Evolutionary conservation across 1,139 yeast genomes (phyloP), one percentile per base, ranked within the genome.

Genomic region (Eremothecium sinecaudum): DNA sequence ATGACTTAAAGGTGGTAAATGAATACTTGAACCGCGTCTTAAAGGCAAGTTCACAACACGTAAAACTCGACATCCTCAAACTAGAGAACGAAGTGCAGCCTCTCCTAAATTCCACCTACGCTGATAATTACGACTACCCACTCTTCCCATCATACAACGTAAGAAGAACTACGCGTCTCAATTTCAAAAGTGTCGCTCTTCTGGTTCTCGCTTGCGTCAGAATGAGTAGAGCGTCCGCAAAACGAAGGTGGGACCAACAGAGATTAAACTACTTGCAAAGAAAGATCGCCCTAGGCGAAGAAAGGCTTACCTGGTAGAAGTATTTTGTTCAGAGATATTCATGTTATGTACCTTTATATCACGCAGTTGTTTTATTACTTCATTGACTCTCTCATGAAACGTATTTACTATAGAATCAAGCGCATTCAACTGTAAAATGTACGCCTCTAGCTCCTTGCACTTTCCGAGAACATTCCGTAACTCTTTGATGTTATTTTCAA

Each of bases 381-480:
- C 32, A 12, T 36, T 39, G 17, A 55, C 19, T 40, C 64, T 32
- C 38, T 50, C 40, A 37, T 53, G 34, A 45, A 59, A 49, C n/a
- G 47, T 37, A 14, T 41, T 46, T 2, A 50, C 44, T 9, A 53
- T 55, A 18, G 37, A 28, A 9, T 45, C 50, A 9, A 83, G 63
- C 49, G 81, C 93, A 40, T 78, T 77, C 36, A 83, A 51, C 56
- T 79, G 80, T 51, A 71, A 64, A 41, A 81, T 75, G 43, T 79
- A 81, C 39, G 58, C 50, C 44, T 79, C 82, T 15, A 82, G 48
- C 11, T 66, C 68, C 26, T 69, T 69, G 44, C 87, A 79, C 26
- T 68, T 59, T 5, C 48, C 46, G 14, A 77, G 41, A 11, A 80
- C 40, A 2, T 40, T 38, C 26, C 68, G 69, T 3, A 74, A 63